These are phyloP conservation scores for Rosa multiflora DNA, from an alignment of 306 rosid genomes.

Conservation along the genomic window DNA sequence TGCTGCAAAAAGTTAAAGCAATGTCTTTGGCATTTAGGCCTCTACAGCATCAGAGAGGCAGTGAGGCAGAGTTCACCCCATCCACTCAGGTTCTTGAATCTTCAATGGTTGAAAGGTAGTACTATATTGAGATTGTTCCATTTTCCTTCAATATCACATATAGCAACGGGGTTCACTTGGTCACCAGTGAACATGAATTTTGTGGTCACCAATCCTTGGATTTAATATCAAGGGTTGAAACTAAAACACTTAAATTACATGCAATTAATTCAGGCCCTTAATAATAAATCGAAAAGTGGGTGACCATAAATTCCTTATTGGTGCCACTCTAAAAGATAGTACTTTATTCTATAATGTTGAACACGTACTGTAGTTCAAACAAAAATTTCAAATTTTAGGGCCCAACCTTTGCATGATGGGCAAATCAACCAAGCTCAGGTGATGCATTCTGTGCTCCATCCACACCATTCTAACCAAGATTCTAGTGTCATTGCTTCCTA, in stretches of 20 bases:
- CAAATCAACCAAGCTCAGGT: conserved; percentile 4
- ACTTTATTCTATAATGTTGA: not conserved
- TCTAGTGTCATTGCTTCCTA: not conserved
- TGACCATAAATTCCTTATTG: not conserved
- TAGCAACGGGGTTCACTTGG: not conserved
- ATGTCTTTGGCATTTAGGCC: conserved; percentile 12
- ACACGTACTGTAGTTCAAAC: not conserved
- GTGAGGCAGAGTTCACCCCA: not conserved
- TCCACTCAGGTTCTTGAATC: conserved; percentile 8
- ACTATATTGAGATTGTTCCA: not conserved
- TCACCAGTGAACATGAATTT: not conserved
- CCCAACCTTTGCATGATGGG: not conserved
- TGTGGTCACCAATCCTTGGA: not conserved
- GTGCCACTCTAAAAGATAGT: not conserved
- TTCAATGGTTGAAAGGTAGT: conserved; percentile 14
- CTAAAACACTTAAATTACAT: not conserved
- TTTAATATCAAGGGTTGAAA: not conserved
- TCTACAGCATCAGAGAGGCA: not conserved
- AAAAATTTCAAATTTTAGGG: not conserved
- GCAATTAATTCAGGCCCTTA: not conserved
- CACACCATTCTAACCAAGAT: not conserved
- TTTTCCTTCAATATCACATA: not conserved
- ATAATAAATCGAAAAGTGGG: not conserved
- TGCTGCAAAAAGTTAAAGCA: not conserved
- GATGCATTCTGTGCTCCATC: not conserved